Evolutionary conservation across 2,329 filamentous ascomycete species (phyloP), one percentile per base, ranked within the genome.

Genomic region (Fusarium anthophilum): DNA sequence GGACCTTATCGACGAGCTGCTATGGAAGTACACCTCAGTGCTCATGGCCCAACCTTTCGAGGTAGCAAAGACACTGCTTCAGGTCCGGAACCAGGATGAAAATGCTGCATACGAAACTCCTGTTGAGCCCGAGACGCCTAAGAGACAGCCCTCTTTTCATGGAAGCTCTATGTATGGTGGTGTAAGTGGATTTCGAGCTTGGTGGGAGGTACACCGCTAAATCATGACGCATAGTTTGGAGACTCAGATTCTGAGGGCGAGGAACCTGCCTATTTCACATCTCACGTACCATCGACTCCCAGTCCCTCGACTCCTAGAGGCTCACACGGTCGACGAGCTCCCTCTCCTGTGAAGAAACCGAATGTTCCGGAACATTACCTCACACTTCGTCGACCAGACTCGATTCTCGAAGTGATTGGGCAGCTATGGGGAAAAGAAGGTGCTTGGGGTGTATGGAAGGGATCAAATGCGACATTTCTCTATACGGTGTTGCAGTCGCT

Each of bases 11-110:
- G 95, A 98, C 80, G 92, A 95, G 81, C 90, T 96, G 74, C 81
- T 97, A 82, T 97, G 95, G 91, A 96, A 96, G 81, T 99, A 99
- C 84, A 93, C 92, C 20, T 94, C 92, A 66, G 92, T 98, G 30
- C 83, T 98, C 79, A 91, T 98, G 81, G 93, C 94, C 61, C 96
- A 99, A 84, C 96, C 96, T 20, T 98, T 99, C 82, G 96, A 98
- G 86, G 95, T 98, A 66, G 95, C 96, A 79, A 98, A 98, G 88
- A 96, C 92, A 20, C 90, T 98, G 63, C 85, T 99, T 77, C 96
- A 99, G 84, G 91, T 95, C 58, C 90, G 88, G 74, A 84, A 82
- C 71, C 89, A 91, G 77, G 88, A 89, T 75, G 86, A 86, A 59
- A 77, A 84, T 41, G 85, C 85, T 45, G 70, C 76, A 15, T 58